Evolutionary conservation across 805 yeast genomes (phyloP).

Genomic region (Helenozyma rhizophorensis): DNA sequence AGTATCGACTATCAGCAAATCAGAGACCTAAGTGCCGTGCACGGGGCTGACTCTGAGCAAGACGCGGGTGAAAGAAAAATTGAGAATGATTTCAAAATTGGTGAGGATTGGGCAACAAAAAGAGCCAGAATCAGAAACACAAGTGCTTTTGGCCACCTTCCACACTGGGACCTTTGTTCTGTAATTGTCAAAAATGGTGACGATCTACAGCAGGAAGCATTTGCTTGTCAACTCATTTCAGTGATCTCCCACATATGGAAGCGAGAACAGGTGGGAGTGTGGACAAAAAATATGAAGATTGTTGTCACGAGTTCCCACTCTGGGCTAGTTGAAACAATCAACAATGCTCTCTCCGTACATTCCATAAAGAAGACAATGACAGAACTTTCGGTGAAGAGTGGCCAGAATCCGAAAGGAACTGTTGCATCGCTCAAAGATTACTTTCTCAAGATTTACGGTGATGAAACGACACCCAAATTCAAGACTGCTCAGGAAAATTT

Average conservation of each 20-base stretch:
- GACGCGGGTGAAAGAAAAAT: conserved; percentile 79
- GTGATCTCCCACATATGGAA: conserved; percentile 86
- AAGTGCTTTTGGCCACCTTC: conserved; percentile 78
- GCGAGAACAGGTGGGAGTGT: conserved; percentile 59
- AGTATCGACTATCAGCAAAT: conserved; percentile 29
- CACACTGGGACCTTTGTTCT: conserved; percentile 92
- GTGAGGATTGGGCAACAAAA: conserved; percentile 90
- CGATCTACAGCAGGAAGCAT: conserved; percentile 94
- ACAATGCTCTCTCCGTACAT: conserved; percentile 89
- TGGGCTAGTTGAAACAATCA: conserved; percentile 93
- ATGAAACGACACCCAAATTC: conserved; percentile 47
- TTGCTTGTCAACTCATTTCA: conserved; percentile 91
- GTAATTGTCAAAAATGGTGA: conserved; percentile 96
- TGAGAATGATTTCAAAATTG: conserved; percentile 87
- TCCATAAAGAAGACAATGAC: conserved; percentile 92
- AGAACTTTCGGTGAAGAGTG: conserved; percentile 60
- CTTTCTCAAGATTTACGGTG: conserved; percentile 73
- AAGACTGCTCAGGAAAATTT: conserved; percentile 80
- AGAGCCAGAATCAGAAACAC: conserved; percentile 73
- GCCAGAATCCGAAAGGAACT: conserved; percentile 65
- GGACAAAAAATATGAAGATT: conserved; percentile 94
- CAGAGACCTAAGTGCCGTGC: conserved; percentile 42
- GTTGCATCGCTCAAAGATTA: conserved; percentile 77
- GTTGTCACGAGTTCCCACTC: conserved; percentile 85
- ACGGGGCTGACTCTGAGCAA: conserved; percentile 48